Conservation (phyloP, 106 monocot species). For the Dioscorea dumetorum region DNA sequence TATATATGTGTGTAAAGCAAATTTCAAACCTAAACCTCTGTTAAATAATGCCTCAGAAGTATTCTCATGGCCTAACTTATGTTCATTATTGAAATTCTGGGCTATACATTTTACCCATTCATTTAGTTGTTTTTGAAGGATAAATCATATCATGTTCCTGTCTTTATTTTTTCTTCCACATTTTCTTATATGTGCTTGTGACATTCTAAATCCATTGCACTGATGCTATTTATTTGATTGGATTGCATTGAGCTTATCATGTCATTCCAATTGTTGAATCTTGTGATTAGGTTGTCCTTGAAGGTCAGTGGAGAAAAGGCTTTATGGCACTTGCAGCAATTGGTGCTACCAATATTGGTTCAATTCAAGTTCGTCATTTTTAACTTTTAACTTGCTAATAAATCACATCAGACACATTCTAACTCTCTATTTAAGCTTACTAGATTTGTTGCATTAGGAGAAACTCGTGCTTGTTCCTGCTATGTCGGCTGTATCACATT, state of each 20-base stretch:
- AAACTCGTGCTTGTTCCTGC: not conserved
- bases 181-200: too few relatives aligned
- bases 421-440: not conserved
- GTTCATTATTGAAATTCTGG: too few relatives aligned
- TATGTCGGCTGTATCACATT: not conserved
- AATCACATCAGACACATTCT: not conserved
- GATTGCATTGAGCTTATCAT: too few relatives aligned
- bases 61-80: too few relatives aligned
- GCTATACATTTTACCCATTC: too few relatives aligned
- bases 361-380: slow-evolving; percentile 51
- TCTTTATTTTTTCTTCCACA: not conserved
- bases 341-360: slow-evolving; percentile 92
- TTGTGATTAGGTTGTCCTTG: slow-evolving; percentile 81
- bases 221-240: too few relatives aligned
- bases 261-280: not conserved
- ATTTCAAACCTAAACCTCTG: too few relatives aligned
- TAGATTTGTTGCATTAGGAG: too few relatives aligned
- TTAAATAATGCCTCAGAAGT: too few relatives aligned
- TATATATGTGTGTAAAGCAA: too few relatives aligned
- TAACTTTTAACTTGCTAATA: not conserved
- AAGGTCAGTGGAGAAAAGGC: slow-evolving; percentile 86
- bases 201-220: too few relatives aligned
- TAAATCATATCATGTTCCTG: not conserved
- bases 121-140: too few relatives aligned
- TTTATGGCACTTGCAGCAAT: slow-evolving; percentile 83